Conservation (phyloP, 2,329 filamentous ascomycete species). For the Bipolaris gigantea region DNA sequence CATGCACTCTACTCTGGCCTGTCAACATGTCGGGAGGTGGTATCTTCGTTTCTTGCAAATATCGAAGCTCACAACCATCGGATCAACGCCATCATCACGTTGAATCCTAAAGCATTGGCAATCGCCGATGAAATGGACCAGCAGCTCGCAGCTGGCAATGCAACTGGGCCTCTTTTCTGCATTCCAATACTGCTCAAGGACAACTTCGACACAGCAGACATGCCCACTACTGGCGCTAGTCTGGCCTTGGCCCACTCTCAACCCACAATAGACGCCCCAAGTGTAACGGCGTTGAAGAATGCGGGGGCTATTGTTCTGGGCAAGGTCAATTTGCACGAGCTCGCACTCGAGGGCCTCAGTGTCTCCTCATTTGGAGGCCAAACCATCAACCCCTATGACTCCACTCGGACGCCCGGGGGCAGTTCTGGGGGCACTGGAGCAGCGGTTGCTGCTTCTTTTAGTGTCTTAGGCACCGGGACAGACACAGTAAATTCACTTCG, state of each 20-base stretch:
- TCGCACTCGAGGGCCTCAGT: constrained; percentile 65
- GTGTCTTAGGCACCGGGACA: constrained; percentile 61
- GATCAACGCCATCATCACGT: constrained; percentile 60
- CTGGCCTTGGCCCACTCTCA: constrained; percentile 53
- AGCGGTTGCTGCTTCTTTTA: constrained; percentile 61
- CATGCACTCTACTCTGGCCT: constrained; percentile 56
- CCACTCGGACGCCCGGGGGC: constrained; percentile 65
- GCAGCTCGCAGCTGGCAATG: constrained; percentile 52
- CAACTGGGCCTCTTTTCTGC: constrained; percentile 59
- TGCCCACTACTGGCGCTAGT: constrained; percentile 62
- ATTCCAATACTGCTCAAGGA: constrained; percentile 66
- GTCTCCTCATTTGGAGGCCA: constrained; percentile 67
- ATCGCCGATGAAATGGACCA: constrained; percentile 57
- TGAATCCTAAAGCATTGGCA: constrained; percentile 54
- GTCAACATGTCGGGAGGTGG: constrained; percentile 58
- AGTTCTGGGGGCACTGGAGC: constrained; percentile 66
- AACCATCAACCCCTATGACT: constrained; percentile 68
- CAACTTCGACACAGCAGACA: constrained; percentile 60
- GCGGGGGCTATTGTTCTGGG: constrained; percentile 60
- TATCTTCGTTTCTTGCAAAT: constrained; percentile 59
- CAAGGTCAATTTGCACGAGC: constrained; percentile 63
- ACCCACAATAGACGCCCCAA: constrained; percentile 54
- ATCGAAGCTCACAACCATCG: constrained; percentile 60
- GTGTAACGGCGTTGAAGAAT: constrained; percentile 52
- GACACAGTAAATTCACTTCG: constrained; percentile 64